phyloP scores from a whole-genome alignment of 1,139 yeast species.

The Nakaseomyces sp. region DNA sequence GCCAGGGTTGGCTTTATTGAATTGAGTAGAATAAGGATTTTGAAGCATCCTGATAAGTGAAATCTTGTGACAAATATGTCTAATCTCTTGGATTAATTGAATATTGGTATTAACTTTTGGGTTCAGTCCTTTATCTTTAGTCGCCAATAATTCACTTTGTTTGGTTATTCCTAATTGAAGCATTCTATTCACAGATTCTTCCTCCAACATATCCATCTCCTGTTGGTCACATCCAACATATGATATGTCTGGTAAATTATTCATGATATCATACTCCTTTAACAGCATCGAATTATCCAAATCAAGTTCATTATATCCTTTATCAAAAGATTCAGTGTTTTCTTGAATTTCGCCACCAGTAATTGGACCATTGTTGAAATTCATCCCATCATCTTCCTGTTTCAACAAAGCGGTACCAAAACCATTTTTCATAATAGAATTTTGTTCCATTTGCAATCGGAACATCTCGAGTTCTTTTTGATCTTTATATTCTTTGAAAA shows the following conservation, averaged over 20 bases:
- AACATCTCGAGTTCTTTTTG: conserved; percentile 26
- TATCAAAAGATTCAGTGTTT: conserved; percentile 17
- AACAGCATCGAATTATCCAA: conserved; percentile 41
- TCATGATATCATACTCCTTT: conserved; percentile 74
- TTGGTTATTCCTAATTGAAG: conserved; percentile 29
- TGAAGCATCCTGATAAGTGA: conserved; percentile 87
- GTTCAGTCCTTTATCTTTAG: conserved; percentile 49
- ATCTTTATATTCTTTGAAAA: conserved; percentile 24
- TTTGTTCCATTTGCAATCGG: conserved; percentile 24
- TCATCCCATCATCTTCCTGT: conserved; percentile 19
- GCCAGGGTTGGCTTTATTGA: conserved; percentile 15
- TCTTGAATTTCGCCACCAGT: conserved; percentile 10
- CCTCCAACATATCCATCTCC: conserved; percentile 41
- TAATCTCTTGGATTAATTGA: conserved; percentile 72
- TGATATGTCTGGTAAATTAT: conserved; percentile 65
- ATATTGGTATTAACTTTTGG: conserved; percentile 58
- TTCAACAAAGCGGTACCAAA: conserved; percentile 25
- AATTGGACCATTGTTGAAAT: not conserved
- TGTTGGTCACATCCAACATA: conserved; percentile 47
- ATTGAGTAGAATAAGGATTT: conserved; percentile 33
- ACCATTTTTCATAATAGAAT: conserved; percentile 31
- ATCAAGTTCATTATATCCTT: conserved; percentile 25
- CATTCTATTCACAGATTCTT: conserved; percentile 33
- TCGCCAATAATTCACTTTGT: conserved; percentile 30
- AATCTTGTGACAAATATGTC: conserved; percentile 82